phyloP scores from a whole-genome alignment of 805 yeast genomes.

The Priceomyces haplophilus region DNA sequence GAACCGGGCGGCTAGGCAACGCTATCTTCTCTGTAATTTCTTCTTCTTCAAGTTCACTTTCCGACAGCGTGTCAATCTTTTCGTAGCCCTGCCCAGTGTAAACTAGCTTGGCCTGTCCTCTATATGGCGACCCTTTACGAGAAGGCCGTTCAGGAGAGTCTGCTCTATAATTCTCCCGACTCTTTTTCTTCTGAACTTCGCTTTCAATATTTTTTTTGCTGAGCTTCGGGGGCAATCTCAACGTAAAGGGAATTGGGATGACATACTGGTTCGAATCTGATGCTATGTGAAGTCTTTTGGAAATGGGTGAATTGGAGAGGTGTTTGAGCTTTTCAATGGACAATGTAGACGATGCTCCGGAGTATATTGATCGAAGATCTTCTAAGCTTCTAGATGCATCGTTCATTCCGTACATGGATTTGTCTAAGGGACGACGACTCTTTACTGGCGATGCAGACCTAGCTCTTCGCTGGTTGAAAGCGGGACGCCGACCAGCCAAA shows the following conservation, averaged over 20 bases:
- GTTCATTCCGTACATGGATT: slow-evolving; percentile 19
- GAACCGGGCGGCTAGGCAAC: slow-evolving; percentile 15
- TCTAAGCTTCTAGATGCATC: slow-evolving; percentile 18
- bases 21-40: slow-evolving; percentile 5
- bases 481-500: neutral
- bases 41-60: slow-evolving; percentile 16
- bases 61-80: slow-evolving; percentile 26
- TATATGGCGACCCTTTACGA: slow-evolving; percentile 9
- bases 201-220: slow-evolving; percentile 21
- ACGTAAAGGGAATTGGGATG: slow-evolving; percentile 43
- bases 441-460: slow-evolving; percentile 36
- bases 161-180: slow-evolving; percentile 7
- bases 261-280: slow-evolving; percentile 25
- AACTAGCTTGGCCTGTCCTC: slow-evolving; percentile 19
- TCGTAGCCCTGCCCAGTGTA: slow-evolving; percentile 38
- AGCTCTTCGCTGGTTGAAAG: slow-evolving; percentile 21
- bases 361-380: slow-evolving; percentile 24
- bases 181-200: neutral
- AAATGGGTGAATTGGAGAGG: slow-evolving; percentile 34
- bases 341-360: slow-evolving; percentile 13
- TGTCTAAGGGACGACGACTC: slow-evolving; percentile 24
- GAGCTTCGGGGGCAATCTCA: slow-evolving; percentile 40
- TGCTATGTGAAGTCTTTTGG: slow-evolving; percentile 35
- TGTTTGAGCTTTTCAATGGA: slow-evolving; percentile 23
- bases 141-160: slow-evolving; percentile 11